phyloP scores from a whole-genome alignment of 805 yeast genomes.

The Candida vartiovaarae region DNA sequence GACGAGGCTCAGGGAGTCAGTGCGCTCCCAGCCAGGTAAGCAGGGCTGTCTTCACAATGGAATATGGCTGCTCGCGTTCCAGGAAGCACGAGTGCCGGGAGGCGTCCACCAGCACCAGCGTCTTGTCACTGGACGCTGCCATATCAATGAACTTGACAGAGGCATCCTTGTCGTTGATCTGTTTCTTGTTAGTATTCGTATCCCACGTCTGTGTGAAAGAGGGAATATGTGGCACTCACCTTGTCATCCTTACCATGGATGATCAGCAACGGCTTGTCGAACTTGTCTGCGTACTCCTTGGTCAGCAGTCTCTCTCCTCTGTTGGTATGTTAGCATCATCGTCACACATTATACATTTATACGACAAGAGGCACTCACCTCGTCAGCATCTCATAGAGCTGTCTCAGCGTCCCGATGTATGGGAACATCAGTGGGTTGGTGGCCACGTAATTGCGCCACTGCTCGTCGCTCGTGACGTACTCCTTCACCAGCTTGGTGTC shows the following conservation, averaged over 20 bases:
- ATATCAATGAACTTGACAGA: slow-evolving; percentile 12
- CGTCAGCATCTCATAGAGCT: slow-evolving; percentile 50
- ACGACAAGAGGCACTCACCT: slow-evolving; percentile 11
- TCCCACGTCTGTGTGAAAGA: too few species aligned
- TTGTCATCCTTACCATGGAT: slow-evolving; percentile 60
- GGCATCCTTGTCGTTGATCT: slow-evolving; percentile 43
- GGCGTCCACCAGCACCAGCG: slow-evolving; percentile 15
- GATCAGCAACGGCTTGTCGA: slow-evolving; percentile 40
- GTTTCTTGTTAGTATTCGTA: slow-evolving; percentile 1
- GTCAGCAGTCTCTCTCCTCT: slow-evolving; percentile 51
- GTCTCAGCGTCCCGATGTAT: slow-evolving; percentile 44
- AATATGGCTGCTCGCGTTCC: slow-evolving; percentile 39
- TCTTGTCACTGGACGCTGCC: slow-evolving; percentile 14
- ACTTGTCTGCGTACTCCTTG: slow-evolving; percentile 25
- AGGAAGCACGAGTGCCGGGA: slow-evolving; percentile 40
- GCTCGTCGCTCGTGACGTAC: slow-evolving; percentile 43
- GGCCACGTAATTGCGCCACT: slow-evolving; percentile 38
- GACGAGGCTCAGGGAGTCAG: too few species aligned
- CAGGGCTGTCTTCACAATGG: slow-evolving; percentile 29
- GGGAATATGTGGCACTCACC: slow-evolving; percentile 34
- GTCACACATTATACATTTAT: neutral
- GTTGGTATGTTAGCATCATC: slow-evolving; percentile 2
- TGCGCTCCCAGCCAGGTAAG: slow-evolving; percentile 29
- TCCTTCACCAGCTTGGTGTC: slow-evolving; percentile 50
- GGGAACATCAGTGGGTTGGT: slow-evolving; percentile 39